These are phyloP conservation scores for Penicillium egyptiacum DNA, from an alignment of 495 filamentous ascomycete species.

Conservation along the genomic window DNA sequence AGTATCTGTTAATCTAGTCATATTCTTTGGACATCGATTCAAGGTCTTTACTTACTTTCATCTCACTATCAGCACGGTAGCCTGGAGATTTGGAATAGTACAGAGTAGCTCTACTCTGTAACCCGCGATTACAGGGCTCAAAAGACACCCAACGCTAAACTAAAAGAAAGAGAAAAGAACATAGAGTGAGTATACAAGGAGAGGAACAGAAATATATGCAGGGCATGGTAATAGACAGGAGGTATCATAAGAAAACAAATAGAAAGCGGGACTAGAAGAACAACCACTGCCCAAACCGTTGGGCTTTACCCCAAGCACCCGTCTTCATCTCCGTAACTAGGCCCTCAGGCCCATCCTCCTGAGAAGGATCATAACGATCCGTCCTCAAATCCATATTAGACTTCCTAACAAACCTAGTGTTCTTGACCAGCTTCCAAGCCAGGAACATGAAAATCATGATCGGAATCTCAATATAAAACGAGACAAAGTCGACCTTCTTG, in stretches of 20 bases:
- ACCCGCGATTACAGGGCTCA: not conserved
- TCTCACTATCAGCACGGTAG: not conserved
- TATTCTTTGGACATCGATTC: too few relatives aligned
- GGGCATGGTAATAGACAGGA: constrained; percentile 4
- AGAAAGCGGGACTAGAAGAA: constrained; percentile 24
- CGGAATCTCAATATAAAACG: constrained; percentile 51
- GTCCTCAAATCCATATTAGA: constrained; percentile 53
- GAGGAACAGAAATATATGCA: not conserved
- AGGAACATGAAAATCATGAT: constrained; percentile 53
- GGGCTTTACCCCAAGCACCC: constrained; percentile 23
- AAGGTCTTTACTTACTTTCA: not conserved
- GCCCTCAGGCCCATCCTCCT: constrained; percentile 6
- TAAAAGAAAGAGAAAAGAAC: not conserved
- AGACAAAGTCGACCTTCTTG: constrained; percentile 51
- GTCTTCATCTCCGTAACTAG: constrained; percentile 13
- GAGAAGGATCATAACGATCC: constrained; percentile 46
- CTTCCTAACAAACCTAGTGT: constrained; percentile 39
- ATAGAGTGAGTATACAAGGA: not conserved
- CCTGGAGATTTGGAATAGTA: not conserved
- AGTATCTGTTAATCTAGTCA: too few relatives aligned
- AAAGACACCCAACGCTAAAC: not conserved
- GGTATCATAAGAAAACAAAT: constrained; percentile 7
- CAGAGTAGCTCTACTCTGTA: not conserved
- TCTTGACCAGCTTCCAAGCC: constrained; percentile 51
- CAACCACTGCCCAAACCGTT: constrained; percentile 37